Conservation (phyloP, 2,329 filamentous ascomycete species). For the Pseudogymnoascus sp. region DNA sequence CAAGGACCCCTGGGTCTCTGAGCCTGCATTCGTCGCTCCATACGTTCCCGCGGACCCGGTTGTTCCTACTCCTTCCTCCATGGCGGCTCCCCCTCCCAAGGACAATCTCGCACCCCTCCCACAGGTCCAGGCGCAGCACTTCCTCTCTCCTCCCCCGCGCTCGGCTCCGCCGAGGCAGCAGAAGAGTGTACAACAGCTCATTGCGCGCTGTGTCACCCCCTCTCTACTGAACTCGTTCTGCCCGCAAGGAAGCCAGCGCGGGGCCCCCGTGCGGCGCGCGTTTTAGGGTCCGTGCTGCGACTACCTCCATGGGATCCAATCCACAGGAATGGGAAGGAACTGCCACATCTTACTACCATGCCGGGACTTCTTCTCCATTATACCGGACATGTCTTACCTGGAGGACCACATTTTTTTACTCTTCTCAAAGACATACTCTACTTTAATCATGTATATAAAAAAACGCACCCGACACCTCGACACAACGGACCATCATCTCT, state of each 20-base stretch:
- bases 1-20: constrained; percentile 6
- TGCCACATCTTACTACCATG: background rate
- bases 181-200: background rate
- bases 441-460: background rate
- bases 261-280: background rate
- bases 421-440: background rate
- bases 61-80: constrained; percentile 21
- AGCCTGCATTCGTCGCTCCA: constrained; percentile 14
- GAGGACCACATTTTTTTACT: background rate
- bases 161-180: background rate
- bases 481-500: background rate
- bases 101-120: background rate
- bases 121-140: background rate
- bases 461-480: background rate
- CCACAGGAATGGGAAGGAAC: background rate
- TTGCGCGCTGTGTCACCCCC: background rate
- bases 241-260: background rate
- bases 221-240: background rate
- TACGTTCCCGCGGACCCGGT: constrained; percentile 14
- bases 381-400: background rate
- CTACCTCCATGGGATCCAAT: background rate
- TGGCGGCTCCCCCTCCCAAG: constrained; percentile 14
- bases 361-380: background rate
- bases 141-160: background rate
- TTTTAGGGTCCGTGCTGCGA: background rate